Evolutionary conservation across 306 rosid genomes (phyloP).

Genomic region (Quercus glauca): DNA sequence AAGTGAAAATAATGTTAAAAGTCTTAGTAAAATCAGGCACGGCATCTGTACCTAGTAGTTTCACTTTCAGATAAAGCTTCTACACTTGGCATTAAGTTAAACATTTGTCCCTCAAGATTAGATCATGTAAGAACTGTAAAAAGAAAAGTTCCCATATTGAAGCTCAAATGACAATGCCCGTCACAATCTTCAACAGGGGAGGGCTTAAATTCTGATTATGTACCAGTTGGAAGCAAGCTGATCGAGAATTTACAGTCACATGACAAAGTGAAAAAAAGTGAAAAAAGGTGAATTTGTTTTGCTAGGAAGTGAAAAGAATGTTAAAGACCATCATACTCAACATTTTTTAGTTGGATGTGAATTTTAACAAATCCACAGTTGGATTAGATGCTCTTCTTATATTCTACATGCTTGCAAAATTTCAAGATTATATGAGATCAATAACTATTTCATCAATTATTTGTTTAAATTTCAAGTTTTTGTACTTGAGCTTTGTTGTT

Average conservation of each 20-base stretch:
- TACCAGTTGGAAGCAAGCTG: conserved; percentile 28
- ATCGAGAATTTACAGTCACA: conserved; percentile 26
- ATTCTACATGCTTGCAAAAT: too few relatives aligned
- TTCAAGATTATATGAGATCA: too few relatives aligned
- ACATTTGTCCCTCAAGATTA: conserved; percentile 2
- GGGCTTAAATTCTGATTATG: conserved; percentile 36
- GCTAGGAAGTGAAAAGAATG: conserved; percentile 34
- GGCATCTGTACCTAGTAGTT: conserved; percentile 15
- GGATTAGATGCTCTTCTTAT: too few relatives aligned
- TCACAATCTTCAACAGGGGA: conserved; percentile 43
- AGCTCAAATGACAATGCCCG: conserved; percentile 15
- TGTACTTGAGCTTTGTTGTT: conserved; percentile 1
- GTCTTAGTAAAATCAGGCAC: conserved; percentile 33
- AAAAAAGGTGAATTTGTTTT: conserved; percentile 34
- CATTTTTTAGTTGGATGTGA: too few relatives aligned
- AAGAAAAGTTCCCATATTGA: neutral
- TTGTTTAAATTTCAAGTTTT: too few relatives aligned
- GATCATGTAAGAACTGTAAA: neutral
- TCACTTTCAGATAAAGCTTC: conserved; percentile 3
- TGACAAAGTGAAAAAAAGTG: conserved; percentile 40
- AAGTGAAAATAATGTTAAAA: conserved; percentile 37
- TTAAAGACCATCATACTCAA: conserved; percentile 27
- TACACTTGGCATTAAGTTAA: neutral
- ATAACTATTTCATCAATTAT: too few relatives aligned
- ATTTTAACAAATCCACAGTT: too few relatives aligned